Evolutionary conservation across 768 basidiomycete genomes (phyloP).

Genomic region (Pleurotus tuber-regium): DNA sequence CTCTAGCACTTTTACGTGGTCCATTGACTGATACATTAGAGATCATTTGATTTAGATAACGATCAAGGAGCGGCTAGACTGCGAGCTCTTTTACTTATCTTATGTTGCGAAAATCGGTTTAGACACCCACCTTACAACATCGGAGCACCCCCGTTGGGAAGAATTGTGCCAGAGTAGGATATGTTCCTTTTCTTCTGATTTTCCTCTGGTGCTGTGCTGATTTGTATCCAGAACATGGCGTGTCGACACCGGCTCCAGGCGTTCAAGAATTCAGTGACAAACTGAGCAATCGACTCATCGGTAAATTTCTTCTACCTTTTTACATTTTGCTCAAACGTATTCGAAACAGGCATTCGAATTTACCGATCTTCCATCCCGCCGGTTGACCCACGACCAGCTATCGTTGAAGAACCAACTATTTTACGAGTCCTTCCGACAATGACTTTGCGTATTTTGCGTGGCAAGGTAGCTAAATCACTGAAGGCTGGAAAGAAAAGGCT

Average conservation of each 20-base stretch:
- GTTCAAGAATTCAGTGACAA: conserved; percentile 39
- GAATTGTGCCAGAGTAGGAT: conserved; percentile 60
- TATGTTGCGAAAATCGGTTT: conserved; percentile 49
- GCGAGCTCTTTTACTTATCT: conserved; percentile 82
- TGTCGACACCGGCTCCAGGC: conserved; percentile 35
- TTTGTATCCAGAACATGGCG: conserved; percentile 52
- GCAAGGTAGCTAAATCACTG: conserved; percentile 57
- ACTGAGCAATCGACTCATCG: conserved; percentile 59
- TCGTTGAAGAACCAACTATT: conserved; percentile 19
- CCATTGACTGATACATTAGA: not conserved
- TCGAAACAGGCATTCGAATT: conserved; percentile 24
- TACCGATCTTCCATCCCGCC: conserved; percentile 17
- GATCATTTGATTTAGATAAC: conserved; percentile 59
- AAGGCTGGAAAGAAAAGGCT: conserved; percentile 17
- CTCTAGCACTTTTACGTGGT: conserved; percentile 9
- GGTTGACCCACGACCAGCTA: conserved; percentile 4
- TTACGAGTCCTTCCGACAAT: conserved; percentile 68
- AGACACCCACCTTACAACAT: conserved; percentile 26
- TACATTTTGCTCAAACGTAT: too few relatives aligned
- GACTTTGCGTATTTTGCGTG: conserved; percentile 59
- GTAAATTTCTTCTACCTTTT: too few relatives aligned
- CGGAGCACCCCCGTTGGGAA: conserved; percentile 63
- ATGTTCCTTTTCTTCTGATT: conserved; percentile 1
- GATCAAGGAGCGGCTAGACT: conserved; percentile 68
- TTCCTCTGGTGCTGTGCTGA: conserved; percentile 2